Evolutionary conservation across 306 rosid genomes (phyloP), one percentile per base, ranked within the genome.

Genomic region (Lathyrus tuberosus): DNA sequence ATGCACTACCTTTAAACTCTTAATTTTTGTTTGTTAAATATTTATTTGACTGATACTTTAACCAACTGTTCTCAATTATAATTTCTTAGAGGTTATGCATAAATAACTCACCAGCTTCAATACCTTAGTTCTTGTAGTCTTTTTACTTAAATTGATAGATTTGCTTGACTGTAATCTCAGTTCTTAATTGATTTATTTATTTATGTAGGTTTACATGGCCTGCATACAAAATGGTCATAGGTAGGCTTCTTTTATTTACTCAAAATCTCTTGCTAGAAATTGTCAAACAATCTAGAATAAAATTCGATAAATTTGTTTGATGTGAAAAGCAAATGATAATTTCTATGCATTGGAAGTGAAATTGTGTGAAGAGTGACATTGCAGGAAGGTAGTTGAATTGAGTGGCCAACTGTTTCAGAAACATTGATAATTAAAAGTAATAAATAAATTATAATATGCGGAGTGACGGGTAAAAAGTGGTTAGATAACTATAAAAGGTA

Each of bases 121-220:
- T 44, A 12, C 14, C 40, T 62, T 14, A 28, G 44, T 38, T 71
- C 59, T 37, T 49, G 37, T 44, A 44, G 28, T 62, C 14, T 65
- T 58, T 61, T 20, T 51, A 9, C 49, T 28, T 18, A 18, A 62
- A 18, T 69, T 56, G 69, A 46, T 69, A 64, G 62, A 42, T 71
- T 77, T 77, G 46, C 28, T 42, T 42, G 41, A 22, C 14, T 53
- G 30, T 38, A 67, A 67, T 69, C 42, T 74, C 65, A 22, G 58
- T 15, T 28, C 17, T 65, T 60, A 41, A 48, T 58, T 51, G 64
- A 57, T 56, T 66, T 1, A 58, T 64, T 53, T 62, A 48, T 65
- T 73, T 67, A 43, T 78, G 79, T 82, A 93, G 98, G 90, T 93
- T 72, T 85, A 88, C 86, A 93, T 93, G 98, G 92, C 98, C 28